Evolutionary conservation across 2,329 filamentous ascomycete species (phyloP).

Genomic region (Pestalotiopsis fici): DNA sequence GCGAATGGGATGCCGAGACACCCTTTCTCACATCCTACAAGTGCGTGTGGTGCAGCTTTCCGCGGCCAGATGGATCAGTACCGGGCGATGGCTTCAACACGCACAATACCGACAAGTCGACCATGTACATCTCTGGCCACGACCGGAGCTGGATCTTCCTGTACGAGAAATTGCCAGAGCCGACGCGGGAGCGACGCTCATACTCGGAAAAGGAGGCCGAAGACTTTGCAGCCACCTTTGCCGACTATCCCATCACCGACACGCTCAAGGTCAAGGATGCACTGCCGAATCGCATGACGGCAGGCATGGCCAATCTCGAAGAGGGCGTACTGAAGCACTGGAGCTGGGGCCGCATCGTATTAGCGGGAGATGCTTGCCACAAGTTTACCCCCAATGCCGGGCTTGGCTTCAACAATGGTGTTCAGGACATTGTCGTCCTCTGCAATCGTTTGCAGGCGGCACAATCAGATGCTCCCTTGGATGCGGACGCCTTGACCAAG

Average conservation of each 20-base stretch:
- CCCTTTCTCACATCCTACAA: background rate
- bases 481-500: background rate
- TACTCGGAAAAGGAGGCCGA: slow-evolving; percentile 28
- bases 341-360: slow-evolving; percentile 8
- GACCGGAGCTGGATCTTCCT: slow-evolving; percentile 3
- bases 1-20: background rate
- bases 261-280: background rate
- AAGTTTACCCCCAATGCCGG: slow-evolving; percentile 12
- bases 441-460: background rate
- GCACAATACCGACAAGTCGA: background rate
- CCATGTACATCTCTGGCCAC: background rate
- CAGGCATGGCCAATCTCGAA: slow-evolving; percentile 6
- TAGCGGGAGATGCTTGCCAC: slow-evolving; percentile 13
- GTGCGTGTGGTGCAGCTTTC: slow-evolving; percentile 7
- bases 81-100: background rate
- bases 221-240: slow-evolving; percentile 25
- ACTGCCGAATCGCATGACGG: background rate
- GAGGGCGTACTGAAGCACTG: slow-evolving; percentile 13
- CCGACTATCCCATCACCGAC: slow-evolving; percentile 22
- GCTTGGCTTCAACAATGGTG: slow-evolving; percentile 12
- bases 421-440: slow-evolving; percentile 4
- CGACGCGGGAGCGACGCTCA: slow-evolving; percentile 21
- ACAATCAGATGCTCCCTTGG: background rate
- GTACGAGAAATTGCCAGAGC: background rate
- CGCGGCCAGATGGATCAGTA: background rate